Evolutionary conservation across 2,329 filamentous ascomycete genomes (phyloP).

Genomic region (Mariannaea elegans): DNA sequence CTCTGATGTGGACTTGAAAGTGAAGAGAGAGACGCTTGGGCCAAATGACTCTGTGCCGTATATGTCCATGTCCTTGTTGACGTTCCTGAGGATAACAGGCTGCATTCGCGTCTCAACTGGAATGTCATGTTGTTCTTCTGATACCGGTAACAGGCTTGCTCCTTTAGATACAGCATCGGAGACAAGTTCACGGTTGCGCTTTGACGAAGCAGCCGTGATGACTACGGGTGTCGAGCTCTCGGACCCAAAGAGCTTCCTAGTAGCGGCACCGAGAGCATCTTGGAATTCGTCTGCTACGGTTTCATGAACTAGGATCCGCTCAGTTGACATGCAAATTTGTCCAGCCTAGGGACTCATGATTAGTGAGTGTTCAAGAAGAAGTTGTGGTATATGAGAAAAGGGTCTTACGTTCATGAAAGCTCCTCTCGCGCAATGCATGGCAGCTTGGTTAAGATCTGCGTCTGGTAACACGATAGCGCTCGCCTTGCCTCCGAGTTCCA

Average conservation of each 20-base stretch:
- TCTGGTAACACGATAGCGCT: conserved; percentile 73
- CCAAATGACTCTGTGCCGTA: conserved; percentile 74
- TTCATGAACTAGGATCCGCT: not conserved
- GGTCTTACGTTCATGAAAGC: conserved; percentile 67
- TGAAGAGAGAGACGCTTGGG: conserved; percentile 67
- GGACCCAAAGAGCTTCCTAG: conserved; percentile 42
- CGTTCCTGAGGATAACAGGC: conserved; percentile 67
- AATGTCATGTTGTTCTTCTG: conserved; percentile 48
- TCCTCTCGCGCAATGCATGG: conserved; percentile 64
- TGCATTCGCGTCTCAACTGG: conserved; percentile 57
- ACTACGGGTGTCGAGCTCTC: conserved; percentile 36
- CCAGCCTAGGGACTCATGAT: no score
- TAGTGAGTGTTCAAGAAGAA: no score
- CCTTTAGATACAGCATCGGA: conserved; percentile 65
- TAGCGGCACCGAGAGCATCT: not conserved
- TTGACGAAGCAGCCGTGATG: conserved; percentile 33
- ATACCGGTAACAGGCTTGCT: conserved; percentile 64
- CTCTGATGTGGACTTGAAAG: conserved; percentile 68
- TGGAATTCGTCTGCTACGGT: conserved; percentile 62
- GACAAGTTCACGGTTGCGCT: conserved; percentile 50
- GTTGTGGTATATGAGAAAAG: no score
- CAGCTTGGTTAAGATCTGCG: conserved; percentile 70
- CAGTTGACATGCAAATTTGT: conserved; percentile 12
- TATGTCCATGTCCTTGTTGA: conserved; percentile 72
- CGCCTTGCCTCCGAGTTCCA: conserved; percentile 77